Percentiles rank a stretch among this genome's conserved stretches.
Conservation (phyloP, 2,329 filamentous ascomycete genomes). For the Xylariomycetidae sp. region DNA sequence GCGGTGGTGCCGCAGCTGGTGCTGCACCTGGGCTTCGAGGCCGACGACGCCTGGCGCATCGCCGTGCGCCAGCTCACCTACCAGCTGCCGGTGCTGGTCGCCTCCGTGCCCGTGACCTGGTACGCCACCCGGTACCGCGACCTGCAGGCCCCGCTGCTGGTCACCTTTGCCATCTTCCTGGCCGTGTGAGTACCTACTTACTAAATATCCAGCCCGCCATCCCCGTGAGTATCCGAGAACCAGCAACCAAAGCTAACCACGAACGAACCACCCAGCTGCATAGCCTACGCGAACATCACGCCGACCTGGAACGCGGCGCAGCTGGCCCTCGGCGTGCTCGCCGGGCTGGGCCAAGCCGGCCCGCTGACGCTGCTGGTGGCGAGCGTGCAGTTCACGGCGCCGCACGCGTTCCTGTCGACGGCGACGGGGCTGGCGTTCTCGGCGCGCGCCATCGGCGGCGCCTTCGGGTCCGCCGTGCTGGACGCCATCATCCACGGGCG, state of each 20-base stretch:
- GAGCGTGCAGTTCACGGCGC: slow-evolving; percentile 46
- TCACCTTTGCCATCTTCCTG: slow-evolving; percentile 41
- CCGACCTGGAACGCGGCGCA: slow-evolving; percentile 39
- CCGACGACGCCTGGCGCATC: slow-evolving; percentile 38
- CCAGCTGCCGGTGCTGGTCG: slow-evolving; percentile 32
- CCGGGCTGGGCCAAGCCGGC: slow-evolving; percentile 42
- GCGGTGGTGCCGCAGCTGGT: slow-evolving; percentile 42
- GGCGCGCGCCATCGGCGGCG: slow-evolving; percentile 45
- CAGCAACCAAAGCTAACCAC: too few relatives aligned
- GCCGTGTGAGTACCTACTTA: slow-evolving; percentile 32
- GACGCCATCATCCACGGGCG: slow-evolving; percentile 46
- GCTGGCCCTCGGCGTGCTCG: slow-evolving; percentile 40
- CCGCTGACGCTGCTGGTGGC: slow-evolving; percentile 44
- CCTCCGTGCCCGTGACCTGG: slow-evolving; percentile 35
- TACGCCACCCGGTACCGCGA: slow-evolving; percentile 45
- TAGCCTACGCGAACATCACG: slow-evolving; percentile 39
- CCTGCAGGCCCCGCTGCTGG: slow-evolving; percentile 38
- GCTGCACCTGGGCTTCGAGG: slow-evolving; percentile 42
- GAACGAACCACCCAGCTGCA: slow-evolving; percentile 24
- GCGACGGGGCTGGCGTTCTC: slow-evolving; percentile 49
- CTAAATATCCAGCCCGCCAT: too few relatives aligned
- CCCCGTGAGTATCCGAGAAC: too few relatives aligned
- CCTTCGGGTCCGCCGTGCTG: slow-evolving; percentile 46
- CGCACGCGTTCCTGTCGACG: slow-evolving; percentile 45
- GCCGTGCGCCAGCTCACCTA: slow-evolving; percentile 42